phyloP scores from a whole-genome alignment of 306 rosid genomes.

The Luffa aegyptiaca region DNA sequence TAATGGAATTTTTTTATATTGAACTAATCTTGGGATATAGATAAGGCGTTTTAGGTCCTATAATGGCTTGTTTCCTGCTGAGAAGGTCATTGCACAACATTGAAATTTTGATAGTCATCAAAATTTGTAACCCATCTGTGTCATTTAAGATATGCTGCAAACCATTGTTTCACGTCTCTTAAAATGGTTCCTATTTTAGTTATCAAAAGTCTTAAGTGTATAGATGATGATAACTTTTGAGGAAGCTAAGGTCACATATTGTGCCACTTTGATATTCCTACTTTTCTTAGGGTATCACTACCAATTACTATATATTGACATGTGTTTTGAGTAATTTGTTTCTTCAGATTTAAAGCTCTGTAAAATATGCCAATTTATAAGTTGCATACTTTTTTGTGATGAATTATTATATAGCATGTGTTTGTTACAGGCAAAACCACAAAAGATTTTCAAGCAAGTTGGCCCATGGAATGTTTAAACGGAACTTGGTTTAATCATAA shows the following conservation, averaged over 20 bases:
- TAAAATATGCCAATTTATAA: not conserved
- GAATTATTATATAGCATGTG: not conserved
- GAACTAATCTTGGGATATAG: not conserved
- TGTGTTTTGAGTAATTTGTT: not conserved
- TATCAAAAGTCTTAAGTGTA: not conserved
- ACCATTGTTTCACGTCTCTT: not conserved
- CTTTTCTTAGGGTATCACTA: not conserved
- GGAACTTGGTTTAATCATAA: not conserved
- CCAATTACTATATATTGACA: not conserved
- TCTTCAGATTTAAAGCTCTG: not conserved
- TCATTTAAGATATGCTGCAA: not conserved
- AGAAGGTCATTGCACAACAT: not conserved
- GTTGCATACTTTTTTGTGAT: not conserved
- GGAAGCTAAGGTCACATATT: not conserved
- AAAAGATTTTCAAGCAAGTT: not conserved
- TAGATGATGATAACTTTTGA: not conserved
- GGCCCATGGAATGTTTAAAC: not conserved
- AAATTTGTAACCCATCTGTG: not conserved
- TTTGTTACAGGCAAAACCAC: not conserved
- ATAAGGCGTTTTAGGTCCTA: not conserved
- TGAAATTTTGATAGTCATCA: not conserved
- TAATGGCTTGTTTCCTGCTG: not conserved
- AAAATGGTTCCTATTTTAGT: not conserved
- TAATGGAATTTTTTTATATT: not conserved
- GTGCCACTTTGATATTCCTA: not conserved